phyloP scores from a whole-genome alignment of 129 eudicot species.

The Lactuca saligna region DNA sequence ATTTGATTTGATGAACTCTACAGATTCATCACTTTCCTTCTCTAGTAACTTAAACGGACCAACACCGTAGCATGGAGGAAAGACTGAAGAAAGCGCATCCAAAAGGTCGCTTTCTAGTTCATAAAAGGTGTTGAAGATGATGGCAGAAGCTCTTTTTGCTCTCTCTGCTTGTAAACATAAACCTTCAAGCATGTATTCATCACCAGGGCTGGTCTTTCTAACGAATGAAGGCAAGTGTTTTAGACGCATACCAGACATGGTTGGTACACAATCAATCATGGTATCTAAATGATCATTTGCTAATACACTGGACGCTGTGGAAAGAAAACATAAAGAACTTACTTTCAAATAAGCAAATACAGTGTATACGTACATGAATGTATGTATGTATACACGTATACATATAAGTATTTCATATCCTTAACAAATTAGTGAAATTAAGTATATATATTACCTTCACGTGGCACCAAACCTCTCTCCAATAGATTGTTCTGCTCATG shows the following conservation, averaged over 20 bases:
- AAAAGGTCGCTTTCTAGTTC: conserved; percentile 38
- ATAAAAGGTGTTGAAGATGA: conserved; percentile 53
- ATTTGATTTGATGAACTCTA: conserved; percentile 40
- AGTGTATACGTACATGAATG: neutral
- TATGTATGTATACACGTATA: neutral
- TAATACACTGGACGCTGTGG: conserved; percentile 35
- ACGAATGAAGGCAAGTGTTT: conserved; percentile 52
- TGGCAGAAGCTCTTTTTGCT: conserved; percentile 19
- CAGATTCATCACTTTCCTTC: conserved; percentile 12
- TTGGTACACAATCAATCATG: conserved; percentile 41
- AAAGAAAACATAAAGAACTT: neutral
- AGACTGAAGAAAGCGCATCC: conserved; percentile 16
- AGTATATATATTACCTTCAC: conserved; percentile 32
- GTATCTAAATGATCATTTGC: too few species aligned
- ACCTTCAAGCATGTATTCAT: conserved; percentile 23
- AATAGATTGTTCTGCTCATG: conserved; percentile 26
- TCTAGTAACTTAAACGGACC: conserved; percentile 45
- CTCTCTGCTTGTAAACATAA: neutral
- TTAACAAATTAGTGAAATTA: too few species aligned
- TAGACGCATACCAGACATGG: conserved; percentile 39
- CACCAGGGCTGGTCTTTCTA: conserved; percentile 43
- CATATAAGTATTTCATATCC: neutral
- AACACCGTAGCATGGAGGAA: conserved; percentile 34
- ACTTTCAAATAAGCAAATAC: neutral
- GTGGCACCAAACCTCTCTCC: conserved; percentile 37